phyloP scores from a whole-genome alignment of 2,329 filamentous ascomycete genomes.

The Chaetoscypha palmicola region DNA sequence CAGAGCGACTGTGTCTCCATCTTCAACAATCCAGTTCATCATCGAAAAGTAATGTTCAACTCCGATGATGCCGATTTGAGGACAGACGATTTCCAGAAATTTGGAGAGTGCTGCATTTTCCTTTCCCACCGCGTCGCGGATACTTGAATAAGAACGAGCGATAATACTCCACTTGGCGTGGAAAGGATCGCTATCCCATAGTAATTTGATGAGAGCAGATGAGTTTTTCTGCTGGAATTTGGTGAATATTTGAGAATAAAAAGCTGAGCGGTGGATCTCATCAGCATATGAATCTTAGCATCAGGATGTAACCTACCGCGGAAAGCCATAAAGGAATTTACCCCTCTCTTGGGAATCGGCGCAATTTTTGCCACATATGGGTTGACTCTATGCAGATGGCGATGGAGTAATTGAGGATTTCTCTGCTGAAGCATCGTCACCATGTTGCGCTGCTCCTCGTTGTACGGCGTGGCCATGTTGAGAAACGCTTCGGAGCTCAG shows the following conservation, averaged over 20 bases:
- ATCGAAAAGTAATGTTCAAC: slow-evolving; percentile 16
- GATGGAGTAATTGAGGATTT: neutral
- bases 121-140: slow-evolving; percentile 19
- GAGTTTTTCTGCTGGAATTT: slow-evolving; percentile 20
- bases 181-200: slow-evolving; percentile 22
- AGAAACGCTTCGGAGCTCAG: neutral
- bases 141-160: slow-evolving; percentile 20
- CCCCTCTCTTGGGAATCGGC: slow-evolving; percentile 3
- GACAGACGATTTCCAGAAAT: slow-evolving; percentile 15
- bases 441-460: neutral
- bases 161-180: slow-evolving; percentile 22
- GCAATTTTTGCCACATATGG: neutral
- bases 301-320: slow-evolving; percentile 10
- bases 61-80: slow-evolving; percentile 18
- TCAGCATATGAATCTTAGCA: no score
- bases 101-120: slow-evolving; percentile 13
- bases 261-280: no score
- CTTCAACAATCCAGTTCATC: slow-evolving; percentile 18
- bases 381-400: neutral
- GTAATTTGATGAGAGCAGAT: slow-evolving; percentile 14
- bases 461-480: neutral
- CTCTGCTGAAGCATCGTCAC: neutral
- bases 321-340: slow-evolving; percentile 21
- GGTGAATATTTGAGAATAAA: slow-evolving; percentile 14
- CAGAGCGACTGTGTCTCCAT: slow-evolving; percentile 10